Evolutionary conservation across 768 basidiomycete species (phyloP), one percentile per base, ranked within the genome.

Genomic region (Epithele typhae): DNA sequence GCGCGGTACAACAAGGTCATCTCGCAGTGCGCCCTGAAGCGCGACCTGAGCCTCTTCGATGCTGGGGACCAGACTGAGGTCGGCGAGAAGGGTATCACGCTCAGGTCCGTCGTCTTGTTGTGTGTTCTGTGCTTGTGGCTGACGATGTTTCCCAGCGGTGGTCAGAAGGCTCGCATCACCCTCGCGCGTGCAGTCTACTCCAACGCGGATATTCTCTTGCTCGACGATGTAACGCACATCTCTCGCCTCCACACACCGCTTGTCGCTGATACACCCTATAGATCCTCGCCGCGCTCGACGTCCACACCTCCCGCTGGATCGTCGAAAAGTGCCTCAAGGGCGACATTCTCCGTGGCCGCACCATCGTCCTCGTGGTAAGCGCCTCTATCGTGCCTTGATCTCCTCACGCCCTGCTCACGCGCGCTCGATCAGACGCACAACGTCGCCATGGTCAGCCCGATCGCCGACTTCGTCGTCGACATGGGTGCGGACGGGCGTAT

Each of bases 131-230:
- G 8, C 8, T 7, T 15, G 2, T 3, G 27, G 25, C 27, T 41
- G 17, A 41, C 11, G 2, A 1, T 23, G 5, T 12, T 9, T 1
- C 34, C 3, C 30, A 68, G 66, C 50, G 75, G 75, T 15, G 75
- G 74, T 11, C 75, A 76, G 56, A 76, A 76, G 57, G 79, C 69
- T 59, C 59, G 81, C 23, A 64, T 83, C 30, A 76, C 76, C 1
- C 64, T 81, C 17, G 81, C 81, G 2, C 68, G 81, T 8, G 79
- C 81, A 0, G 65, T 82, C 1, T 84, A 84, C 60, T 77, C 76
- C 3, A 64, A 63, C 15, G 79, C 86, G 0, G 61, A 77, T 18
- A 78, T 81, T n/a, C 58, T 92, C 3, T 63, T 92, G 14, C 65
- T 90, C 33, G 88, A 92, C 55, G 87, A 90, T 57, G 78, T 87